Evolutionary conservation across 2,329 filamentous ascomycete species (phyloP).

Genomic region (Diplocarpon mali): DNA sequence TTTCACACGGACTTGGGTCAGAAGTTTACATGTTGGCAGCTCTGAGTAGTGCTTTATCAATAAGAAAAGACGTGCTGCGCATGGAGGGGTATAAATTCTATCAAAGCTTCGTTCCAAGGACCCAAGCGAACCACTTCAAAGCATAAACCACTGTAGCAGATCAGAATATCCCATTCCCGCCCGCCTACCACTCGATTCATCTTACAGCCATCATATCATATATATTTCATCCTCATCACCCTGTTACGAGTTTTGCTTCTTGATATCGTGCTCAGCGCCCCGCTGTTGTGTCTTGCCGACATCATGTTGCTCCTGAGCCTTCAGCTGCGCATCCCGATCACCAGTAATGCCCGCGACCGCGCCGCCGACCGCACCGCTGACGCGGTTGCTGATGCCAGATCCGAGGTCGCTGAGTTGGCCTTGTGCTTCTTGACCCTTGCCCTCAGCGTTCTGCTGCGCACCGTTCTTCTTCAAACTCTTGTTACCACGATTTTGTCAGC

Average conservation of each 20-base stretch:
- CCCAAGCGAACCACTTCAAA: neutral
- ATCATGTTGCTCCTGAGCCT: slow-evolving; percentile 60
- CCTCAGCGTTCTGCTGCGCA: slow-evolving; percentile 65
- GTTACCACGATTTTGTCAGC: neutral
- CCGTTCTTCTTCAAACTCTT: slow-evolving; percentile 64
- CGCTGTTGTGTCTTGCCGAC: slow-evolving; percentile 75
- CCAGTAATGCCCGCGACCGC: slow-evolving; percentile 64
- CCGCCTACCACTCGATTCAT: neutral
- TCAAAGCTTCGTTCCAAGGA: neutral
- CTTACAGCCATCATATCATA: slow-evolving; percentile 6
- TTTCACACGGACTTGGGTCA: too few species aligned
- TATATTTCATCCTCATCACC: neutral
- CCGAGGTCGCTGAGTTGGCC: slow-evolving; percentile 70
- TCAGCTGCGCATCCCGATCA: slow-evolving; percentile 51
- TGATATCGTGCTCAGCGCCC: slow-evolving; percentile 69
- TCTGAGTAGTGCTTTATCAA: too few species aligned
- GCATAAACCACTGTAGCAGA: too few species aligned
- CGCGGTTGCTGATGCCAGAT: slow-evolving; percentile 54
- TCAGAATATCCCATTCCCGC: too few species aligned
- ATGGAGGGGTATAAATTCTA: too few species aligned
- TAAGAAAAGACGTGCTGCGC: too few species aligned
- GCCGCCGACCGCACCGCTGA: slow-evolving; percentile 59
- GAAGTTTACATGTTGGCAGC: too few species aligned
- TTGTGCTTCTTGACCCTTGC: slow-evolving; percentile 70
- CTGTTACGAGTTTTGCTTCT: slow-evolving; percentile 41